Evolutionary conservation across 495 filamentous ascomycete species (phyloP), one percentile per base, ranked within the genome.

Genomic region (Aspergillus campestris): DNA sequence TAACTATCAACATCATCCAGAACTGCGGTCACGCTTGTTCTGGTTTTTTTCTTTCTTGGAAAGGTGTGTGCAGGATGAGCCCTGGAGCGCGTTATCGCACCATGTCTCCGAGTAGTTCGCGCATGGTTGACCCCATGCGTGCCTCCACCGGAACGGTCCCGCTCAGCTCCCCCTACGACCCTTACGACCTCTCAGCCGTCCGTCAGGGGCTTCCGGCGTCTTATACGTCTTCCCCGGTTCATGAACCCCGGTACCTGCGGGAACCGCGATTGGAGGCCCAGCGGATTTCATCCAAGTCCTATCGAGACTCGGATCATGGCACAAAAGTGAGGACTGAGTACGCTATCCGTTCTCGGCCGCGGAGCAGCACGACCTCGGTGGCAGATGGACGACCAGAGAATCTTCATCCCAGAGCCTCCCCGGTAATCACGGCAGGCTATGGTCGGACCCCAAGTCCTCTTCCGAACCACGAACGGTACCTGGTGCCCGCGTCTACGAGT

Each of bases 61-160:
- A 24, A 24, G 18, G 18, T 24, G 4, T 42, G 38, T 29, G 41
- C 48, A 32, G 9, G 14, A 64, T 61, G 56, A 47, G 44, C 38
- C 49, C 56, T 38, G 44, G 56, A 18, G 45, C 54, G 36, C 55
- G 53, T 40, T 56, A 53, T 43, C 61, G 57, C 29, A 54, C 61
- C 47, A 50, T 62, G 9, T 72, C 71, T 27, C 68, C 70, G 7
- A 51, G 51, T 15, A 58, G 55, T 42, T 57, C 58, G 32, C 62
- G 67, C 43, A 32, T 67, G 48, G 48, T 56, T 14, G 69, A 72
- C 38, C 65, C 71, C 10, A 62, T 70, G 59, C 63, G 71, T 14
- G 67, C 71, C 12, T 74, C 71, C 10, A 74, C 71, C n/a, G 71
- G 70, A 24, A 73, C 61, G 31, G 60, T 74, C 31, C 56, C 62